Conservation (phyloP, 371 early-diverging fungal genomes). For the Apophysomyces ossiformis region DNA sequence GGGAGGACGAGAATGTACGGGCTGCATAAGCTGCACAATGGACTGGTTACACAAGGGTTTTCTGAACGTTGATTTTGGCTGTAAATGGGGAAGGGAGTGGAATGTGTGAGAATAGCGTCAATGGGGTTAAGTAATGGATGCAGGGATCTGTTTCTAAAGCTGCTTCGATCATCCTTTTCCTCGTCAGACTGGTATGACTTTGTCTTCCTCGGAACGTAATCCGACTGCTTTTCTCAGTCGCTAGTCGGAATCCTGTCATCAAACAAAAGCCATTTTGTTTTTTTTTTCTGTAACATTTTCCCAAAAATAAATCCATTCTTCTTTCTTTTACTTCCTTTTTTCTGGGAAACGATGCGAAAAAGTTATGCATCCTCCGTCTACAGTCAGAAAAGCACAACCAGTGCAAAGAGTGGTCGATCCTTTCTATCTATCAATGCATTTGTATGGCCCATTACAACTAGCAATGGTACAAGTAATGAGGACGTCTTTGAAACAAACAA, state of each 20-base stretch:
- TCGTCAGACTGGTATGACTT: slow-evolving; percentile 2
- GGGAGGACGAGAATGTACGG: no score
- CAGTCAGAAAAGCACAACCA: slow-evolving; percentile 48
- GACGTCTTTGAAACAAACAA: not conserved
- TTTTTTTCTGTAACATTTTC: not conserved
- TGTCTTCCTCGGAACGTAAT: slow-evolving; percentile 9
- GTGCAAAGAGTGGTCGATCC: slow-evolving; percentile 48
- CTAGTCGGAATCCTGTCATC: not conserved
- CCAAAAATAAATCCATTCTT: slow-evolving; percentile 3
- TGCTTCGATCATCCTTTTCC: not conserved
- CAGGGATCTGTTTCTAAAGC: not conserved
- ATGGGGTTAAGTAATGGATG: not conserved
- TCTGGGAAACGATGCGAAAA: slow-evolving; percentile 25
- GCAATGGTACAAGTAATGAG: not conserved
- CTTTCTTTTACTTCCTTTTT: slow-evolving; percentile 21
- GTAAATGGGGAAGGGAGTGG: no score
- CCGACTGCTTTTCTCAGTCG: slow-evolving; percentile 5
- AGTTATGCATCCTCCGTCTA: slow-evolving; percentile 47
- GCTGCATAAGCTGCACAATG: no score
- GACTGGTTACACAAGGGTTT: no score
- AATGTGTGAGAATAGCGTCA: no score
- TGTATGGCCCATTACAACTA: slow-evolving; percentile 17
- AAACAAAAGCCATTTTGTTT: slow-evolving; percentile 1
- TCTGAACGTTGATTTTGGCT: no score
- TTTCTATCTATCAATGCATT: slow-evolving; percentile 38